phyloP scores from a whole-genome alignment of 257 asterid genomes.

The Henckelia pumila region DNA sequence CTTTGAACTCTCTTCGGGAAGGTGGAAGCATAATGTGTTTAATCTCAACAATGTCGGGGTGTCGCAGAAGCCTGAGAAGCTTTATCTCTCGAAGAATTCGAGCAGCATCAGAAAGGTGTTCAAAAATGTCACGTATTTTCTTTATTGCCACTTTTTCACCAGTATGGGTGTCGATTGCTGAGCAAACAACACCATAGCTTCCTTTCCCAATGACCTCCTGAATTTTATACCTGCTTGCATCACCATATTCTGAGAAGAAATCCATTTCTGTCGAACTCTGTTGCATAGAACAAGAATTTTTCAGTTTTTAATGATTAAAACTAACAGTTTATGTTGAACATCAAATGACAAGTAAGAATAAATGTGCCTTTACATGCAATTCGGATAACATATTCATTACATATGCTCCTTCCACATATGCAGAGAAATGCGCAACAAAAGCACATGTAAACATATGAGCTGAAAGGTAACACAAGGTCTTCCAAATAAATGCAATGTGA shows the following conservation, averaged over 20 bases:
- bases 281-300: constrained; percentile 13
- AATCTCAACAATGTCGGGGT: constrained; percentile 93
- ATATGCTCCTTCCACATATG: neutral
- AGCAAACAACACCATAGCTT: constrained; percentile 94
- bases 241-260: constrained; percentile 89
- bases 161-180: constrained; percentile 76
- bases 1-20: constrained; percentile 81
- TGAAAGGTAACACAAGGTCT: neutral
- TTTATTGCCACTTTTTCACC: constrained; percentile 89
- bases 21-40: constrained; percentile 93
- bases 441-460: neutral
- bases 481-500: neutral
- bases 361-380: neutral
- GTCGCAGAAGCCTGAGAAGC: constrained; percentile 82
- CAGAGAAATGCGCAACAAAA: neutral
- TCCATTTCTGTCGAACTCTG: constrained; percentile 76
- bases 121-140: constrained; percentile 81
- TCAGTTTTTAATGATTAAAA: constrained; percentile 6
- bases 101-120: constrained; percentile 87
- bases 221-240: constrained; percentile 72
- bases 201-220: constrained; percentile 91
- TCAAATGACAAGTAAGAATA: no score
- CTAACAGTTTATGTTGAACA: neutral
- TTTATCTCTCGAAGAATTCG: constrained; percentile 91
- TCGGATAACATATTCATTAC: neutral